Evolutionary conservation across 1,284 basidiomycete genomes (phyloP), one percentile per base, ranked within the genome.

Genomic region (Coniferiporia weirii): DNA sequence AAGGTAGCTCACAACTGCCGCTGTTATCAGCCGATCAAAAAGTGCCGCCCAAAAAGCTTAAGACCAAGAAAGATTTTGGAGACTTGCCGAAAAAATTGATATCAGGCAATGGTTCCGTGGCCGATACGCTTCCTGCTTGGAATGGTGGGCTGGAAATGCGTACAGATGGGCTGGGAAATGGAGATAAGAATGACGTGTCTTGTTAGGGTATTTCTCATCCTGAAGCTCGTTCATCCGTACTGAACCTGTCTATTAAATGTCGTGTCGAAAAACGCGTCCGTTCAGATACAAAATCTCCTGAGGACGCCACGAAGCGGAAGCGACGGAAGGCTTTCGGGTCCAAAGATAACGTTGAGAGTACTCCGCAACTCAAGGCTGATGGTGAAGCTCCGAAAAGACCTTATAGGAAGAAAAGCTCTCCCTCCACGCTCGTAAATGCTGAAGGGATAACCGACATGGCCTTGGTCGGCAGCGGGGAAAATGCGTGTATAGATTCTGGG

Each of bases 41-140:
- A 13, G 17, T 22, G 15, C 51, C 48, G 4, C 9, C 47, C 17
- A 57, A 46, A 32, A 49, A 49, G n/a, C 17, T 36, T 13, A 71
- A 73, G 64, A 80, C 76, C 1, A 80, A 70, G 60, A 87, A 84
- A 66, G 77, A 73, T 46, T 79, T 77, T 56, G 67, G 74, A n/a
- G 82, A 85, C 27, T 75, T 89, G 10, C 87, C 87, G 10, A 73
- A 72, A 40, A 66, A 66, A 49, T 77, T 72, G 55, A 59, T 76
- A 40, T 67, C 71, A 38, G 68, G 73, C 27, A 74, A 79, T 68
- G 80, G 78, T 45, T 68, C 69, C 22, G 52, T 63, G 15, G 43
- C 40, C 8, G 45, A 44, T 17, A 19, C 57, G 40, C 56, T 62
- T 43, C 54, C 61, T 9, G 1, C 53, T n/a, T 62, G 57, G 57